These are phyloP conservation scores for Leccinum subtestaceum DNA, from an alignment of 768 basidiomycete genomes.

Conservation along the genomic window DNA sequence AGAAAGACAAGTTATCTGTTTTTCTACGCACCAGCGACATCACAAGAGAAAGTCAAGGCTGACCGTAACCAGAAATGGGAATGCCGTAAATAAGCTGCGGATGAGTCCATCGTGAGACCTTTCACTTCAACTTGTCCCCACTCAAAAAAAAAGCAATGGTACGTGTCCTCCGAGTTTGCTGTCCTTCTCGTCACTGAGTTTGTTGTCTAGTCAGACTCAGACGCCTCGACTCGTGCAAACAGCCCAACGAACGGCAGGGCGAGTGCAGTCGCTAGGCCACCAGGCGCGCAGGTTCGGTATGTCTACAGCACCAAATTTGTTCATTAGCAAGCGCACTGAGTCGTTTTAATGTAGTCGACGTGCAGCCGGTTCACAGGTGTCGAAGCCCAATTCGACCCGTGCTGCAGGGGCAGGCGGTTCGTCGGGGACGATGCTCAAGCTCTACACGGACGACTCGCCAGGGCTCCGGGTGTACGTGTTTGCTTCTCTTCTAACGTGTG, in stretches of 20 bases:
- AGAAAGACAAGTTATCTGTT: neutral
- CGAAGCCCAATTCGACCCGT: slow-evolving; percentile 82
- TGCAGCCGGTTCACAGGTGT: slow-evolving; percentile 59
- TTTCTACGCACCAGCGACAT: slow-evolving; percentile 28
- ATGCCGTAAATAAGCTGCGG: slow-evolving; percentile 9
- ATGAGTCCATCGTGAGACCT: slow-evolving; percentile 7
- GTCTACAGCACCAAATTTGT: slow-evolving; percentile 21
- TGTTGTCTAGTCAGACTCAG: slow-evolving; percentile 72
- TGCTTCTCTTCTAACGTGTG: neutral
- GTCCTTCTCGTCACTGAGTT: neutral
- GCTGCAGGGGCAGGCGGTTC: slow-evolving; percentile 95
- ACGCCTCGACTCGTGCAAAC: slow-evolving; percentile 48
- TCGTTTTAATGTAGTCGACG: slow-evolving; percentile 52
- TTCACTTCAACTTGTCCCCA: slow-evolving; percentile 19
- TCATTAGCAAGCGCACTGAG: neutral
- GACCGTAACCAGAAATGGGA: slow-evolving; percentile 13
- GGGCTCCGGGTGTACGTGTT: slow-evolving; percentile 91
- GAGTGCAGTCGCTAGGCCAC: slow-evolving; percentile 63
- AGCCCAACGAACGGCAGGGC: slow-evolving; percentile 41
- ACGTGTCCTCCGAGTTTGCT: slow-evolving; percentile 9
- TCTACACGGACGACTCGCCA: slow-evolving; percentile 98
- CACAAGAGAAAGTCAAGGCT: no score
- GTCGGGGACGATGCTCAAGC: slow-evolving; percentile 96
- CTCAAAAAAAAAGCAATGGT: slow-evolving; percentile 30
- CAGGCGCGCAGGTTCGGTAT: slow-evolving; percentile 80